Conservation (phyloP, 2,329 filamentous ascomycete genomes). For the Xylariaceae sp. region DNA sequence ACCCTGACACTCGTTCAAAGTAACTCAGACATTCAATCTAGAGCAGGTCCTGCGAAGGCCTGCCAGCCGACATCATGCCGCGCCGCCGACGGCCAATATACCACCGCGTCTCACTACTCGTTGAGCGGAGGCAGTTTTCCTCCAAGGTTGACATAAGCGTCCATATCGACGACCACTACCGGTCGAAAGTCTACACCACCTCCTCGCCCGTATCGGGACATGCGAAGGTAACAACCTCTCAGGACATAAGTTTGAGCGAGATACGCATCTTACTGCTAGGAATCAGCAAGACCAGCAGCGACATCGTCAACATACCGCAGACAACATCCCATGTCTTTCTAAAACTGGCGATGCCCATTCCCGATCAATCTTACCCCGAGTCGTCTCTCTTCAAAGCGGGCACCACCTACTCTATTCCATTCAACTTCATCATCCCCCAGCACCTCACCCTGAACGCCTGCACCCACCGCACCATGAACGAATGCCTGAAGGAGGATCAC, state of each 20-base stretch:
- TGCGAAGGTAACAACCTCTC: constrained; percentile 43
- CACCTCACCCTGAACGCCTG: constrained; percentile 55
- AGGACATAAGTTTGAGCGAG: constrained; percentile 47
- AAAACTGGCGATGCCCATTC: constrained; percentile 37
- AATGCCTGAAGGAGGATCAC: constrained; percentile 49
- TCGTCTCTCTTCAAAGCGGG: constrained; percentile 47
- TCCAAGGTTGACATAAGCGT: constrained; percentile 43
- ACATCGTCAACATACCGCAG: constrained; percentile 47
- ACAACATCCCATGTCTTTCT: constrained; percentile 48
- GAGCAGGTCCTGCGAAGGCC: no score
- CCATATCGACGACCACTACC: constrained; percentile 51
- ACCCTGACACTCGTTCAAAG: no score
- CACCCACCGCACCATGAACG: constrained; percentile 44
- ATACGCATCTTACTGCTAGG: constrained; percentile 53
- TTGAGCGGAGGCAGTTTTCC: constrained; percentile 6
- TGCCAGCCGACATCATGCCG: constrained; percentile 12
- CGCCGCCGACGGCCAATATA: constrained; percentile 1
- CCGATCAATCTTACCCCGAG: constrained; percentile 44
- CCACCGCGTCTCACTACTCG: not conserved
- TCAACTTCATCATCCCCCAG: constrained; percentile 55
- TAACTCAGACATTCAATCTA: no score
- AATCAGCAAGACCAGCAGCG: constrained; percentile 46
- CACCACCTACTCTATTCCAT: constrained; percentile 48
- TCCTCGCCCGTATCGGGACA: constrained; percentile 49
- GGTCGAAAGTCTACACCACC: constrained; percentile 53